Evolutionary conservation across 352 stramenopile genomes (phyloP), one percentile per base, ranked within the genome.

Genomic region (Pythium folliculosum): DNA sequence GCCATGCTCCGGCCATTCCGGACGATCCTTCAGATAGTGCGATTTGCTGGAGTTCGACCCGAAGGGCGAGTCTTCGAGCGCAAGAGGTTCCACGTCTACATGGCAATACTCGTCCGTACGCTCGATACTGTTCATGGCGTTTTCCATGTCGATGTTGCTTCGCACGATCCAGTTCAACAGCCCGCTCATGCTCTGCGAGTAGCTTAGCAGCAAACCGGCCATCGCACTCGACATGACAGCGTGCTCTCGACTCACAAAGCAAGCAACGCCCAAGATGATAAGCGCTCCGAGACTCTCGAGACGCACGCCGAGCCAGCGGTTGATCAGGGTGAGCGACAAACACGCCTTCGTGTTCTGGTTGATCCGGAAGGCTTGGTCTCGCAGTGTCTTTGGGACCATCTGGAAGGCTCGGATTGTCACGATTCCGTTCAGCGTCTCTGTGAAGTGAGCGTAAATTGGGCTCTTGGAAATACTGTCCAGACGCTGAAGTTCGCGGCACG

Each of bases 141-240:
- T 97, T 63, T 99, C 95, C 56, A 98, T 79, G 62, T 99, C 95
- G 62, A 89, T 96, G 19, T 89, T 88, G 82, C 91, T 97, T 49
- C 95, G 87, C 40, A 99, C 94, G 49, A 93, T 94, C 95, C 95
- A 99, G 69, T 98, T 98, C 7, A 99, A 80, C n/a, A 90, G 69
- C 38, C 88, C 85, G 7, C 95, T 98, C 44, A 98, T 88, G 40
- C 71, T 86, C 17, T 98, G 74, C 30, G 97, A 94, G 76, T 98
- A 99, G 38, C 87, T 97, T 12, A 99, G 84, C 53, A 95, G 73
- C n/a, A 99, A 72, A 5, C 95, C 97, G 40, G 89, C 95, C 58
- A 95, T 88, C 1, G 88, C 91, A 70, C 86, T 97, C 5, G 80
- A 82, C 10, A 87, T 47, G 5, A 68, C 60, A 5, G 63, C 27